These are phyloP conservation scores for Penicillium sp. DNA, from an alignment of 2,329 filamentous ascomycete genomes.

Conservation along the genomic window DNA sequence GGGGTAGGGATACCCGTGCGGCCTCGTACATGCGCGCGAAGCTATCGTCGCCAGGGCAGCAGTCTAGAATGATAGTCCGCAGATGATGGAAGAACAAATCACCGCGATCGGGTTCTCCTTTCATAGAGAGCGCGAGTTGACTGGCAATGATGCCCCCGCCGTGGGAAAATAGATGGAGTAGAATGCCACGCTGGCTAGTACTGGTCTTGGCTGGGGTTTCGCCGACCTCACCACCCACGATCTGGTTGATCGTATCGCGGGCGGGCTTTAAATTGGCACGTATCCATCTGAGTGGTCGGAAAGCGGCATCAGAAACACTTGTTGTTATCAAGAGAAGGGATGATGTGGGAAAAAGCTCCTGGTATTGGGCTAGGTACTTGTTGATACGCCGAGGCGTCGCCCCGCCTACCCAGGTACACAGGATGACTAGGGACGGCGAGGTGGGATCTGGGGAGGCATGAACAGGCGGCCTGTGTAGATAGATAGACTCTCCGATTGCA, in stretches of 20 bases:
- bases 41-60: constrained; percentile 26
- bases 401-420: constrained; percentile 35
- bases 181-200: constrained; percentile 12
- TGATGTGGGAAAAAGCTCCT: constrained; percentile 23
- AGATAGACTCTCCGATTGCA: constrained; percentile 20
- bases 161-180: constrained; percentile 32
- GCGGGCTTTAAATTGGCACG: constrained; percentile 26
- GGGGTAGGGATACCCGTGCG: constrained; percentile 18
- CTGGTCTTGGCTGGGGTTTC: not conserved
- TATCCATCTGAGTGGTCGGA: constrained; percentile 23
- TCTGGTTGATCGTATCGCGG: constrained; percentile 21
- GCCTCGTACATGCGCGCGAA: constrained; percentile 26
- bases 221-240: constrained; percentile 11
- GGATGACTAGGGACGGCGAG: constrained; percentile 27
- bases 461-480: constrained; percentile 18
- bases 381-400: constrained; percentile 33
- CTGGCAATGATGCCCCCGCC: constrained; percentile 27
- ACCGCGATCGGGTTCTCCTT: constrained; percentile 14
- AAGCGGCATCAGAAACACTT: constrained; percentile 21
- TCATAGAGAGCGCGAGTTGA: constrained; percentile 28
- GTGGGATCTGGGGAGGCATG: not conserved
- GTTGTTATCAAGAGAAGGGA: constrained; percentile 30
- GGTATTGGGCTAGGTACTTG: constrained; percentile 31
- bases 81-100: constrained; percentile 10
- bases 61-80: constrained; percentile 26